Base-by-base conservation (phyloP, 2,329 filamentous ascomycete species). In the Diaporthe nobilis region DNA sequence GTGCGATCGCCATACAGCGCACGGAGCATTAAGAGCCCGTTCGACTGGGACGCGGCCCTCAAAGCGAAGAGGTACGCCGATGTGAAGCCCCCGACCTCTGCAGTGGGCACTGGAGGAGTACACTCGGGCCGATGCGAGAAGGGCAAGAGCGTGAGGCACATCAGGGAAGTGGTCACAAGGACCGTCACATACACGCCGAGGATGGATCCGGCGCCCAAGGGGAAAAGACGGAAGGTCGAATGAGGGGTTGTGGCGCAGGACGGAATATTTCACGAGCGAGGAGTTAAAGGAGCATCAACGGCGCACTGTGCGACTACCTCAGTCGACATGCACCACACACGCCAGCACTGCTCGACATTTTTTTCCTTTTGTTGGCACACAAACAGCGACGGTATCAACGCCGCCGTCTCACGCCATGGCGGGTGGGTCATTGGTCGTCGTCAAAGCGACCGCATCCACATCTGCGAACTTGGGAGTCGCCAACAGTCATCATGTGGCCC, bases 121-220 rank as follows among this genome's bases (percentile, higher is more conserved):
- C 63, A 74, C 55, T 71, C 72, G 39, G 71, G 58, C 49, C 89
- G 88, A 78, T 90, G 90, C 82, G 82, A 88, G 22, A 87, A 90
- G 55, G 74, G 89, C 78, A 92, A 92, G 44, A 92, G 88, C 80
- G 88, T 92, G 74, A 90, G 92, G 76, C 90, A 93, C 81, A 95
- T 98, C 75, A 89, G 95, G 73, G 95, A 98, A 84, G 95, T 98
- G 6, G 94, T 98, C 72, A 98, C 96, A n/a, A 91, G 95, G 79
- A 98, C 95, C 22, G 94, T 98, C 76, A 98, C 95, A 55, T 98
- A 97, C 85, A 98, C 94, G 83, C 94, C 92, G 77, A 89, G 93
- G 78, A 94, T 98, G 86, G 94, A 95, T 79, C 94, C 96, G 34
- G 95, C 96, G 51, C 96, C 95, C 10, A 96, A 96, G 84, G 96